Conservation (phyloP, 441 rosid species). For the Corymbia citriodora region DNA sequence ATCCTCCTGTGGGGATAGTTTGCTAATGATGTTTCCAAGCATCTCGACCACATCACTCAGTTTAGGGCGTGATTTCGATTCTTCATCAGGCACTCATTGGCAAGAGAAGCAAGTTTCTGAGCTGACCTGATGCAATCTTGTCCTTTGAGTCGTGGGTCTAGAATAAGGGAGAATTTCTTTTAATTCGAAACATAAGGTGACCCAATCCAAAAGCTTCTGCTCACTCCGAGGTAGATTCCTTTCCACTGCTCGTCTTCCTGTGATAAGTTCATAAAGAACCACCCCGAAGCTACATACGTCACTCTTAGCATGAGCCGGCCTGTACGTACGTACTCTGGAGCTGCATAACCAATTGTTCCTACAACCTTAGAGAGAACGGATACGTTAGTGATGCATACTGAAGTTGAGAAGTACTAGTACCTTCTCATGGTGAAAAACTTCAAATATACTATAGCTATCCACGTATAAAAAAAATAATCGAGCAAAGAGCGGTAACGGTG, state of each 20-base stretch:
- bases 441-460: too few relatives aligned
- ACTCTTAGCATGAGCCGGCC: slow-evolving; percentile 82
- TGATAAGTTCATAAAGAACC: slow-evolving; percentile 87
- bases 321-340: slow-evolving; percentile 92
- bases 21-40: slow-evolving; percentile 54
- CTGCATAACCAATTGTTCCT: slow-evolving; percentile 94
- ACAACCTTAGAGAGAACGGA: slow-evolving; percentile 50
- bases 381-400: too few relatives aligned
- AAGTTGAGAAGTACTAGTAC: too few relatives aligned
- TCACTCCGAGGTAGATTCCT: slow-evolving; percentile 78
- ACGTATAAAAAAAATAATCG: too few relatives aligned
- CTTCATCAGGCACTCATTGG: slow-evolving; percentile 79
- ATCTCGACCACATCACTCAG: slow-evolving; percentile 82
- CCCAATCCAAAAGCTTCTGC: slow-evolving; percentile 96
- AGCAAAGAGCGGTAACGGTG: too few relatives aligned
- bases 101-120: slow-evolving; percentile 67
- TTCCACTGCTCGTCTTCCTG: slow-evolving; percentile 86
- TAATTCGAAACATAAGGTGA: slow-evolving; percentile 78
- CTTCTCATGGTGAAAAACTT: too few relatives aligned
- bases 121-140: slow-evolving; percentile 68
- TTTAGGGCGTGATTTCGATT: slow-evolving; percentile 79
- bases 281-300: slow-evolving; percentile 99
- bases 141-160: slow-evolving; percentile 66
- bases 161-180: slow-evolving; percentile 70
- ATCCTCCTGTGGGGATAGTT: slow-evolving; percentile 29